phyloP scores from a whole-genome alignment of 2,329 filamentous ascomycete species.

The Pseudocercospora macadamiae region DNA sequence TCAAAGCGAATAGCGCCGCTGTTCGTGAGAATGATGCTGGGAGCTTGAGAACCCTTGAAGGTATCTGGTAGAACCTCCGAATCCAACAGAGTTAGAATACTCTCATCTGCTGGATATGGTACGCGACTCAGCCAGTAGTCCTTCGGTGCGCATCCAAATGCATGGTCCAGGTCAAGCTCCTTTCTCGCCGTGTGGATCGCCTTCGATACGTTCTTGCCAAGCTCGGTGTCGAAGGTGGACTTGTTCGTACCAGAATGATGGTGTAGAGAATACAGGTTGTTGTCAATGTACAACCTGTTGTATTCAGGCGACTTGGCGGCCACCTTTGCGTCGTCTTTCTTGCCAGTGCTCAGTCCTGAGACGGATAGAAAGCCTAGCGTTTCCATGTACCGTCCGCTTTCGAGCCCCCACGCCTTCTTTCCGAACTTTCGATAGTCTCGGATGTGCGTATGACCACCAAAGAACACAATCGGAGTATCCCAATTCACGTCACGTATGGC shows the following conservation, averaged over 20 bases:
- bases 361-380: slow-evolving; percentile 94
- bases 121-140: slow-evolving; percentile 81
- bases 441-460: slow-evolving; percentile 88
- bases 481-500: slow-evolving; percentile 76
- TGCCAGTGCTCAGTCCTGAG: slow-evolving; percentile 60
- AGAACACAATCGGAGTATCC: slow-evolving; percentile 86
- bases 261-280: slow-evolving; percentile 82
- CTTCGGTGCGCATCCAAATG: slow-evolving; percentile 80
- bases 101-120: slow-evolving; percentile 72
- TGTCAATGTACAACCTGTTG: slow-evolving; percentile 85
- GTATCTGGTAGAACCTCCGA: slow-evolving; percentile 70
- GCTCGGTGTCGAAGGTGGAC: slow-evolving; percentile 73
- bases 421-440: slow-evolving; percentile 83
- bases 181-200: slow-evolving; percentile 72
- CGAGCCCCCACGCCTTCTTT: slow-evolving; percentile 74
- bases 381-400: slow-evolving; percentile 90
- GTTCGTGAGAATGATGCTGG: slow-evolving; percentile 78
- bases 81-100: slow-evolving; percentile 81
- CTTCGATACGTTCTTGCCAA: slow-evolving; percentile 71
- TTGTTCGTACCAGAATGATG: slow-evolving; percentile 76
- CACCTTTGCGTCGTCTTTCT: slow-evolving; percentile 32
- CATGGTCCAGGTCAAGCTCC: slow-evolving; percentile 70
- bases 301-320: slow-evolving; percentile 59
- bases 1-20: slow-evolving; percentile 94
- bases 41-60: slow-evolving; percentile 45